These are phyloP conservation scores for Saussurea involucrata DNA, from an alignment of 129 eudicot species.

Conservation along the genomic window DNA sequence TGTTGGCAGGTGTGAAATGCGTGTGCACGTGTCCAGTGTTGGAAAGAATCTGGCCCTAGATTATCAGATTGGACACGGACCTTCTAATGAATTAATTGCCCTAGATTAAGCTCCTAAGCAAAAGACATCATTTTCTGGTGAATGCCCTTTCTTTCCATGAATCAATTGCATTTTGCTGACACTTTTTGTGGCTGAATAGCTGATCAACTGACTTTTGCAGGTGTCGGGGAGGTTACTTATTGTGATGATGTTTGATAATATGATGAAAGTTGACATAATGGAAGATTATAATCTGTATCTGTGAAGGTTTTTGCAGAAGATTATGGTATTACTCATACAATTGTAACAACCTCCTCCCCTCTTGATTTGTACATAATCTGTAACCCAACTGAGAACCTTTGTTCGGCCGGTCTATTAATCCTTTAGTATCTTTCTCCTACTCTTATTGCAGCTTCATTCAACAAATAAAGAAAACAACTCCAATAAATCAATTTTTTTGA, in stretches of 20 bases:
- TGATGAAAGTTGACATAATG: neutral
- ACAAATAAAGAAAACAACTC: neutral
- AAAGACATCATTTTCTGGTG: slow-evolving; percentile 9
- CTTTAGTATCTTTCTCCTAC: neutral
- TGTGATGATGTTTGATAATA: neutral
- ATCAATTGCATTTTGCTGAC: neutral
- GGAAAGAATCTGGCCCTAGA: slow-evolving; percentile 35
- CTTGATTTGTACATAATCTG: slow-evolving; percentile 19
- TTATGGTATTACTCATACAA: neutral
- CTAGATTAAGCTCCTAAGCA: slow-evolving; percentile 6
- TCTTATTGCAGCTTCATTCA: neutral
- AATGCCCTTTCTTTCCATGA: neutral
- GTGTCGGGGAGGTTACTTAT: slow-evolving; percentile 10
- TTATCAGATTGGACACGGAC: slow-evolving; percentile 34
- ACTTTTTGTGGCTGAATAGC: neutral
- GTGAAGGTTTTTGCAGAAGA: neutral
- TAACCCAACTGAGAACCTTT: neutral
- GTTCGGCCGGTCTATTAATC: neutral
- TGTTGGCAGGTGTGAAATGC: slow-evolving; percentile 71
- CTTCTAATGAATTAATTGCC: slow-evolving; percentile 31
- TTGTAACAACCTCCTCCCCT: neutral
- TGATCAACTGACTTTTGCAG: slow-evolving; percentile 3
- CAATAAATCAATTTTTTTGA: neutral
- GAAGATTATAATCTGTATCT: neutral
- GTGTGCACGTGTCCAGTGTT: slow-evolving; percentile 59